A percentile compares a stretch with the other conserved stretches of the same genome.
Evolutionary conservation across 768 basidiomycete species (phyloP).

Genomic region (Cubamyces lactineus): DNA sequence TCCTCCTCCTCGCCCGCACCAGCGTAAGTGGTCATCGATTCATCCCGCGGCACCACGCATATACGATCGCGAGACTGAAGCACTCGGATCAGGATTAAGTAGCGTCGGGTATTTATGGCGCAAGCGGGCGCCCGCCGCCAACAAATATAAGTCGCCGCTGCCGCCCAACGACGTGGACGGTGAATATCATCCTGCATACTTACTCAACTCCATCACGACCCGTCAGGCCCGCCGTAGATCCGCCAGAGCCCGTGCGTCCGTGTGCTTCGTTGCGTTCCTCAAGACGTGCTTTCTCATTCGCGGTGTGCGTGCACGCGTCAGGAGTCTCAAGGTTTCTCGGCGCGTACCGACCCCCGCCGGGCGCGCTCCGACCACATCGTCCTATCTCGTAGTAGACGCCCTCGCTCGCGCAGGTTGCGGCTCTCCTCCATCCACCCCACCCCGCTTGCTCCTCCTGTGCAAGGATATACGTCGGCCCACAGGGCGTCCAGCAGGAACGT

Average conservation of each 20-base stretch:
- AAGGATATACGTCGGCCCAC: neutral
- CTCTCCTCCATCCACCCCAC: neutral
- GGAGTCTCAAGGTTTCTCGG: constrained; percentile 5
- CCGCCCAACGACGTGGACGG: constrained; percentile 10
- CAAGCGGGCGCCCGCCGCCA: constrained; percentile 8
- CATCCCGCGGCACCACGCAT: neutral
- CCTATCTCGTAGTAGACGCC: neutral
- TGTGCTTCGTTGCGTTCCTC: neutral
- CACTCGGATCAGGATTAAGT: constrained; percentile 1
- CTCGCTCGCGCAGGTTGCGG: neutral
- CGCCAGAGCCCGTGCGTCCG: constrained; percentile 1
- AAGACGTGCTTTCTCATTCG: neutral
- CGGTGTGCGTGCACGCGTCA: constrained; percentile 5
- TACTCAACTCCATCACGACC: neutral
- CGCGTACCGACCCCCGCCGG: neutral
- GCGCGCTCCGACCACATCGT: constrained; percentile 8
- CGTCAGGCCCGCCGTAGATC: neutral
- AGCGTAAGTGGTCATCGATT: neutral
- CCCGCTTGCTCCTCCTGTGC: constrained; percentile 3
- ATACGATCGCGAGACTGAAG: neutral
- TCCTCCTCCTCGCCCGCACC: neutral
- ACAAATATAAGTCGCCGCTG: constrained; percentile 9
- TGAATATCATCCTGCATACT: constrained; percentile 4
- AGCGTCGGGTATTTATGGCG: neutral
- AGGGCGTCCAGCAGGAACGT: neutral